Evolutionary conservation across 257 asterid genomes (phyloP).

Genomic region (Gentiana macrophylla): DNA sequence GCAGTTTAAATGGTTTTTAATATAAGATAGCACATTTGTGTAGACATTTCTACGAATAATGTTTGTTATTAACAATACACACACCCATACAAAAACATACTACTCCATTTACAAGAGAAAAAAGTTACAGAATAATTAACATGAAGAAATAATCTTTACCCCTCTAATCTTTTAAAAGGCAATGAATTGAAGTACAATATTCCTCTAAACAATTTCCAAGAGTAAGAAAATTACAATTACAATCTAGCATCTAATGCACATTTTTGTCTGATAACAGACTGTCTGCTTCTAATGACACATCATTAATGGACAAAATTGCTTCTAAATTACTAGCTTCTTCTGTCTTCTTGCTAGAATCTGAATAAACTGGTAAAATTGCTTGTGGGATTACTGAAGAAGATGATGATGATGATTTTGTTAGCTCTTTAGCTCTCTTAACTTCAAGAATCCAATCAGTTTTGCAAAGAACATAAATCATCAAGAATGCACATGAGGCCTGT

Average conservation of each 20-base stretch:
- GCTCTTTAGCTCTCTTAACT: slow-evolving; percentile 58
- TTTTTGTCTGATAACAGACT: slow-evolving; percentile 38
- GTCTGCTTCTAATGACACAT: slow-evolving; percentile 64
- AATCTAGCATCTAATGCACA: slow-evolving; percentile 25
- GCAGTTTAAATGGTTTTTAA: background rate
- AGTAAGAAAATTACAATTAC: slow-evolving; percentile 1
- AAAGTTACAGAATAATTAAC: too few relatives aligned
- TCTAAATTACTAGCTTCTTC: slow-evolving; percentile 19
- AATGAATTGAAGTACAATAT: slow-evolving; percentile 10
- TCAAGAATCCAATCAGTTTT: slow-evolving; percentile 63
- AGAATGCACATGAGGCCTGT: slow-evolving; percentile 68
- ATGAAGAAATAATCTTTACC: background rate
- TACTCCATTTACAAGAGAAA: background rate
- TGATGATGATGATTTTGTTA: slow-evolving; percentile 29
- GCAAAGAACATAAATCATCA: slow-evolving; percentile 50
- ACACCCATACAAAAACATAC: too few relatives aligned
- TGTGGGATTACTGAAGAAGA: background rate
- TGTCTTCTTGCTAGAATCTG: background rate
- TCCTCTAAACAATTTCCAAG: slow-evolving; percentile 19
- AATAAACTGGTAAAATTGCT: slow-evolving; percentile 22
- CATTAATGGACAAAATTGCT: slow-evolving; percentile 30
- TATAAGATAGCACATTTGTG: background rate
- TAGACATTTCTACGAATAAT: background rate
- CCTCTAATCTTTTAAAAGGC: slow-evolving; percentile 7
- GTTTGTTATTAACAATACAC: background rate